Conservation (phyloP, 73 alveolate genomes). For the Paramecium pentaurelia region DNA sequence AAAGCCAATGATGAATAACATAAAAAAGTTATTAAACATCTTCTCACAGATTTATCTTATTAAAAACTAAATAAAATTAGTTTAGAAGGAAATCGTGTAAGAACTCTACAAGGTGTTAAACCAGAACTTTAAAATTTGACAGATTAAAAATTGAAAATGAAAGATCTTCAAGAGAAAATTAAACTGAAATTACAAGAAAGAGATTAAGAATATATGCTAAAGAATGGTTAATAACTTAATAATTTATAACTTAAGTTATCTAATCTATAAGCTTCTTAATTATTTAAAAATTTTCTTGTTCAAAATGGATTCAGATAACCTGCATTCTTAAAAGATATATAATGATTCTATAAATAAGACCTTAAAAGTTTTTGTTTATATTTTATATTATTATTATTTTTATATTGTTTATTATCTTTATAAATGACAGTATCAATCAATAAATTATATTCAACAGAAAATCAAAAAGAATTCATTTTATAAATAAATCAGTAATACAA, state of each 20-base stretch:
- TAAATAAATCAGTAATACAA: too few species aligned
- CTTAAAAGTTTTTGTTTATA: background rate
- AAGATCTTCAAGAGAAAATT: background rate
- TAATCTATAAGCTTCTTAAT: background rate
- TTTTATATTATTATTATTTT: background rate
- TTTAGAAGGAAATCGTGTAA: background rate
- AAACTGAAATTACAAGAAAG: background rate
- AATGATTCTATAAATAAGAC: background rate
- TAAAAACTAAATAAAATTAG: background rate
- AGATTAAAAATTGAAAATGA: background rate
- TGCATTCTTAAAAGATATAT: background rate
- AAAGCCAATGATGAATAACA: background rate
- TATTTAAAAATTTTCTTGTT: background rate
- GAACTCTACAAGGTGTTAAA: background rate
- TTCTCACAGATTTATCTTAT: background rate
- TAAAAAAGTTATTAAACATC: background rate
- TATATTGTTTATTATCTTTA: background rate
- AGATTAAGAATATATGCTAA: background rate
- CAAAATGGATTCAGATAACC: background rate
- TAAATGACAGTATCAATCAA: background rate
- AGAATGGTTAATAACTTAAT: background rate
- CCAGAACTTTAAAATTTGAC: background rate
- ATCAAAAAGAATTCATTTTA: background rate
- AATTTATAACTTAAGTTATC: background rate
- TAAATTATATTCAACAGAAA: background rate